Conservation (phyloP, 78 protist species). For the Acrasis kona region DNA sequence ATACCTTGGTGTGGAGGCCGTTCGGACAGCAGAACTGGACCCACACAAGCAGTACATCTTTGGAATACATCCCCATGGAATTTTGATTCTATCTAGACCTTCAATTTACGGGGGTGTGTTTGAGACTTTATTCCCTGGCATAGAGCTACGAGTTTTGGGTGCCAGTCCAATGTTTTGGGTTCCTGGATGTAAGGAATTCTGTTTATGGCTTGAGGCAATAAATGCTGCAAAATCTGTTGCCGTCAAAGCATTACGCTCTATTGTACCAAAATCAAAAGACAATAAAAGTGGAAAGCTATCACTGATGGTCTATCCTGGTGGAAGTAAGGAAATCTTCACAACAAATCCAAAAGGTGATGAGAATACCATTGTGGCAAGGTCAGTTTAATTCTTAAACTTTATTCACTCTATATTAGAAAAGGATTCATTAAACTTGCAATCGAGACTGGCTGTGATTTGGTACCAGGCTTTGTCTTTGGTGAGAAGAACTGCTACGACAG, state of each 20-base stretch:
- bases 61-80: conserved; percentile 29
- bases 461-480: conserved; percentile 20
- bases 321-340: too few species aligned
- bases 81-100: background rate
- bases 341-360: too few species aligned
- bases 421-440: conserved; percentile 24
- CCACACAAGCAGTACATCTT: conserved; percentile 1
- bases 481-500: conserved; percentile 6
- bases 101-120: background rate
- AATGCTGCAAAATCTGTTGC: conserved; percentile 21
- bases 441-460: conserved; percentile 16
- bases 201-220: conserved; percentile 6
- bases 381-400: too few species aligned
- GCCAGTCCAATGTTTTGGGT: conserved; percentile 13
- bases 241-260: background rate
- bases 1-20: too few species aligned
- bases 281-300: too few species aligned
- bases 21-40: too few species aligned
- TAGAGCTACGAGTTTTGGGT: background rate
- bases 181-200: conserved; percentile 19
- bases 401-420: too few species aligned
- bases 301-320: too few species aligned
- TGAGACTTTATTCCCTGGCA: background rate
- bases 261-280: too few species aligned
- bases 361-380: too few species aligned